phyloP scores from a whole-genome alignment of 768 basidiomycete species.

The Hygrocybe punicea region DNA sequence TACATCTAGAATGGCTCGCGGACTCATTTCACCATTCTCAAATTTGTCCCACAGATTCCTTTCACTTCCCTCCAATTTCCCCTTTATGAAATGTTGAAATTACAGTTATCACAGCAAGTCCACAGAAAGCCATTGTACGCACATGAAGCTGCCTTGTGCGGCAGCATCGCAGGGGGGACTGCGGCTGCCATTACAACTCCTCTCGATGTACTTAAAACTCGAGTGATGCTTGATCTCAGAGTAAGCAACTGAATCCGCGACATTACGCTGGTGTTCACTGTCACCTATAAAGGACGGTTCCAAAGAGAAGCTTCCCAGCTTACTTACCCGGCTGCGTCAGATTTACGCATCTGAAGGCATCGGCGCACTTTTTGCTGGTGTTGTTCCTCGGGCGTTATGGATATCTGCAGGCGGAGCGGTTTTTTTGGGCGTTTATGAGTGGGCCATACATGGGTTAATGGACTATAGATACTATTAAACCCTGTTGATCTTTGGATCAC shows the following conservation, averaged over 20 bases:
- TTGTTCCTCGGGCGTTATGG: slow-evolving; percentile 90
- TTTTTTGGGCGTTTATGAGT: slow-evolving; percentile 96
- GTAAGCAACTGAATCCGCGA: no score
- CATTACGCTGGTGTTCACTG: no score
- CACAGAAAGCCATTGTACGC: slow-evolving; percentile 57
- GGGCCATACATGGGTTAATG: slow-evolving; percentile 55
- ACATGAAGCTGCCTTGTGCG: slow-evolving; percentile 82
- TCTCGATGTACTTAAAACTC: slow-evolving; percentile 92
- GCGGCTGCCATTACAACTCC: slow-evolving; percentile 92
- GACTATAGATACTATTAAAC: no score
- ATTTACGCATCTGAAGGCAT: slow-evolving; percentile 75
- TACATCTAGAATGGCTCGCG: slow-evolving; percentile 10
- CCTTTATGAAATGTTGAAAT: slow-evolving; percentile 85
- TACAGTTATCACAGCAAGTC: slow-evolving; percentile 52
- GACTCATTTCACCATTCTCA: slow-evolving; percentile 21
- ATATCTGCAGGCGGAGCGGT: slow-evolving; percentile 96
- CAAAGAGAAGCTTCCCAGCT: slow-evolving; percentile 50
- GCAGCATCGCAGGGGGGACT: slow-evolving; percentile 84
- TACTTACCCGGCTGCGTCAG: slow-evolving; percentile 51
- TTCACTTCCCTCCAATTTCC: slow-evolving; percentile 97
- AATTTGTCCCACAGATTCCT: slow-evolving; percentile 62
- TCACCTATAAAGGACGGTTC: slow-evolving; percentile 46
- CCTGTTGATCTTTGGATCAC: no score
- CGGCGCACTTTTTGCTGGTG: slow-evolving; percentile 77
- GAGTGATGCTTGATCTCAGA: slow-evolving; percentile 90